These are phyloP conservation scores for Globisporangium nagaii DNA, from an alignment of 352 stramenopile species.

Conservation along the genomic window DNA sequence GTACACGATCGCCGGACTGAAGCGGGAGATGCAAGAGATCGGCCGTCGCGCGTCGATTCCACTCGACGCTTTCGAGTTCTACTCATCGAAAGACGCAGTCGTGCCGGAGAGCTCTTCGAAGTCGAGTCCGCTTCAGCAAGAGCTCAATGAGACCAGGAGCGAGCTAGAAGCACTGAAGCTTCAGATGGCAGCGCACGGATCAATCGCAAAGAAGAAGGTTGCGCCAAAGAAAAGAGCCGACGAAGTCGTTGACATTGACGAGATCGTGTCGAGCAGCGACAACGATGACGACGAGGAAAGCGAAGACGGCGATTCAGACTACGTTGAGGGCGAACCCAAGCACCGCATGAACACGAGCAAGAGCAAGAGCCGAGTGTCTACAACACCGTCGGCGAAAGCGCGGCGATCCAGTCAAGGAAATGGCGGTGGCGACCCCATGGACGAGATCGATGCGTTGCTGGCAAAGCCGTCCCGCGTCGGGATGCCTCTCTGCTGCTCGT, in stretches of 20 bases:
- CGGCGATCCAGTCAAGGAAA: neutral
- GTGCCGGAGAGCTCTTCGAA: neutral
- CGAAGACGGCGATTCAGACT: constrained; percentile 54
- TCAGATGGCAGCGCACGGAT: constrained; percentile 11
- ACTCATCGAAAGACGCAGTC: constrained; percentile 1
- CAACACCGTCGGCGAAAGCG: neutral
- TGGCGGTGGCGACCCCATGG: constrained; percentile 16
- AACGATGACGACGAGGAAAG: constrained; percentile 41
- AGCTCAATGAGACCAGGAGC: constrained; percentile 18
- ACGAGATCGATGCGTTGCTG: constrained; percentile 56
- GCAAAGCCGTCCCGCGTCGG: constrained; percentile 23
- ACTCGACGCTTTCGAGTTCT: neutral
- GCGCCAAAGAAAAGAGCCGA: constrained; percentile 25
- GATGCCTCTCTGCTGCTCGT: constrained; percentile 45
- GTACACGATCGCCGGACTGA: constrained; percentile 15
- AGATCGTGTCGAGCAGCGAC: constrained; percentile 52
- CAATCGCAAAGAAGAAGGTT: constrained; percentile 24
- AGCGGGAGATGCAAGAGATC: constrained; percentile 18
- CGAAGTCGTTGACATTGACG: constrained; percentile 36
- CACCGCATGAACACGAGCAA: neutral
- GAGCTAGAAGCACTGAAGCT: constrained; percentile 17
- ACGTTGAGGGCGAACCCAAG: constrained; percentile 45
- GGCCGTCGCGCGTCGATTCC: constrained; percentile 6
- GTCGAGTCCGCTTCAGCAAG: constrained; percentile 5
- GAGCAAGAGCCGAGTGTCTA: neutral